phyloP scores from a whole-genome alignment of 345 rosid species.

The Aurinia saxatilis region DNA sequence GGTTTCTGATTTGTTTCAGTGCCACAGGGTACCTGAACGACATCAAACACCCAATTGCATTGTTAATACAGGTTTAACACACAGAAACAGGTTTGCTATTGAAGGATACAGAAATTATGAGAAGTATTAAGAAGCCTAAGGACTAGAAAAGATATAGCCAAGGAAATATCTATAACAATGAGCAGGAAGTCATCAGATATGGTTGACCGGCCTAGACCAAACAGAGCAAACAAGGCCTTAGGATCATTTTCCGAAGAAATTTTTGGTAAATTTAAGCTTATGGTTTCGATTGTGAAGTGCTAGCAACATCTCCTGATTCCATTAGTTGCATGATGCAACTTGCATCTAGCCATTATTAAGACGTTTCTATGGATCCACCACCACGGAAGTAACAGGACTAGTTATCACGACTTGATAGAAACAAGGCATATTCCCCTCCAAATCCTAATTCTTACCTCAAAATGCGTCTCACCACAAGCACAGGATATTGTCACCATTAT shows the following conservation, averaged over 20 bases:
- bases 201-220: not conserved
- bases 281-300: not conserved
- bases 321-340: too few species aligned
- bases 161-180: not conserved
- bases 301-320: not conserved
- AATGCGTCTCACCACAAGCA: slow-evolving; percentile 69
- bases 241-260: not conserved
- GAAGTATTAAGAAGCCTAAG: not conserved
- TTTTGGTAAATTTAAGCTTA: not conserved
- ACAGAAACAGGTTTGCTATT: not conserved
- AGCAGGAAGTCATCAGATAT: not conserved
- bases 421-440: not conserved
- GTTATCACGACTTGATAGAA: not conserved
- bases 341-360: not conserved
- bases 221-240: not conserved
- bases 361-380: not conserved
- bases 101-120: not conserved
- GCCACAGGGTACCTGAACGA: slow-evolving; percentile 91
- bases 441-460: slow-evolving; percentile 58
- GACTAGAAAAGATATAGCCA: not conserved
- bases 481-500: slow-evolving; percentile 84
- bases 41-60: not conserved
- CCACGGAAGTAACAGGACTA: not conserved
- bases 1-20: slow-evolving; percentile 84
- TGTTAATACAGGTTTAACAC: not conserved